Evolutionary conservation across 2,329 filamentous ascomycete species (phyloP).

Genomic region (Incumbomyces lentus): DNA sequence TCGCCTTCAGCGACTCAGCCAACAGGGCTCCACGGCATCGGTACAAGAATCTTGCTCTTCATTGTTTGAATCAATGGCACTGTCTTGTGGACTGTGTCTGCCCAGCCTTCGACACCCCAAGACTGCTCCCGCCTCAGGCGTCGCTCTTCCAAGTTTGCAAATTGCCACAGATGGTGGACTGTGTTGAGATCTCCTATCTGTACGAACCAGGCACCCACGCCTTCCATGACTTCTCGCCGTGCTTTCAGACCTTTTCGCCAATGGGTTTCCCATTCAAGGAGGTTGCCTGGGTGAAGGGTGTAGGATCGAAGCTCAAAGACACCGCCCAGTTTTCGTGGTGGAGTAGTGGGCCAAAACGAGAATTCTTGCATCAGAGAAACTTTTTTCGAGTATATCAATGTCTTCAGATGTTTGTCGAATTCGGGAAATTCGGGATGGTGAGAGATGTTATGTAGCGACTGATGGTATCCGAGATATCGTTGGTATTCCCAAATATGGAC

Average conservation of each 20-base stretch:
- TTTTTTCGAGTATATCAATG: constrained; percentile 72
- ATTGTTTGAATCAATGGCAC: constrained; percentile 93
- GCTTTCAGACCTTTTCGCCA: constrained; percentile 89
- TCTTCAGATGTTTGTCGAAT: constrained; percentile 76
- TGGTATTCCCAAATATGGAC: constrained; percentile 99
- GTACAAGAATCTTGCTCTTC: constrained; percentile 86
- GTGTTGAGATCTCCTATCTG: constrained; percentile 97
- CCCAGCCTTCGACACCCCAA: constrained; percentile 92
- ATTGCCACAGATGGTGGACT: constrained; percentile 97
- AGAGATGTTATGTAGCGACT: constrained; percentile 75
- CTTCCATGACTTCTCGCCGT: constrained; percentile 93
- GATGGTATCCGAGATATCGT: constrained; percentile 90
- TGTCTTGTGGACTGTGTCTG: constrained; percentile 94
- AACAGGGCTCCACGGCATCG: constrained; percentile 94
- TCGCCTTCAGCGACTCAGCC: constrained; percentile 40
- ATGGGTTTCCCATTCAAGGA: constrained; percentile 97
- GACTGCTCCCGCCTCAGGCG: constrained; percentile 85
- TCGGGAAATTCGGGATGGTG: constrained; percentile 70
- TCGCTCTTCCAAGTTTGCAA: constrained; percentile 89
- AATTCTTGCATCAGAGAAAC: constrained; percentile 98
- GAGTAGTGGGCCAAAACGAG: constrained; percentile 95
- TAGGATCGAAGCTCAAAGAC: constrained; percentile 95
- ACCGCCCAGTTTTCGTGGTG: constrained; percentile 79
- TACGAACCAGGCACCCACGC: constrained; percentile 95
- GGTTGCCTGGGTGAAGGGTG: constrained; percentile 86